Conservation (phyloP, 2,329 filamentous ascomycete genomes). For the Ophiocordyceps sinensis region DNA sequence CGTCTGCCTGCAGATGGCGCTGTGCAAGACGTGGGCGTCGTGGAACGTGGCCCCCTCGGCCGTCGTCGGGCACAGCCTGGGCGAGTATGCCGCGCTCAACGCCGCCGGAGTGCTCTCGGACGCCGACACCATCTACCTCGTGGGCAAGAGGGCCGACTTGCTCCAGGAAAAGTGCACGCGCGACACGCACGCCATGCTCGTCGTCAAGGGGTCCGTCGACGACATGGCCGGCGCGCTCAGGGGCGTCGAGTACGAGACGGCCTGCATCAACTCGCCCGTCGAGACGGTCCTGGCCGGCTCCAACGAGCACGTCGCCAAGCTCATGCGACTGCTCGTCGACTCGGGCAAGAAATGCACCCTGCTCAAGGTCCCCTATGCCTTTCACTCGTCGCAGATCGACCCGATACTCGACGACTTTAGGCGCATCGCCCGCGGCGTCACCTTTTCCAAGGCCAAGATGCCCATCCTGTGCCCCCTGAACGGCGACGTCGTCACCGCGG, state of each 20-base stretch:
- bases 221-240: slow-evolving; percentile 11
- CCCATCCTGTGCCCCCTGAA: background rate
- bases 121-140: slow-evolving; percentile 44
- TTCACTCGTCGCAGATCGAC: slow-evolving; percentile 1
- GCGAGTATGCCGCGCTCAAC: slow-evolving; percentile 47
- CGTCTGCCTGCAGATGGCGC: slow-evolving; percentile 21
- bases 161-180: slow-evolving; percentile 36
- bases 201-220: slow-evolving; percentile 10
- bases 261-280: slow-evolving; percentile 49
- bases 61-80: slow-evolving; percentile 36
- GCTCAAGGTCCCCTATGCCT: slow-evolving; percentile 11
- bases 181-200: slow-evolving; percentile 15
- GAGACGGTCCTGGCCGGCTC: slow-evolving; percentile 28
- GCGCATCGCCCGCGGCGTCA: background rate
- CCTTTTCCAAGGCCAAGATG: slow-evolving; percentile 1
- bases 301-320: background rate
- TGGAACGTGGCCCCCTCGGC: slow-evolving; percentile 25
- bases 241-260: slow-evolving; percentile 9
- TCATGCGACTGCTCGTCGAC: slow-evolving; percentile 12
- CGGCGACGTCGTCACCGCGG: background rate
- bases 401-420: background rate
- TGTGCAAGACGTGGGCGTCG: slow-evolving; percentile 21
- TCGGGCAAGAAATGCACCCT: slow-evolving; percentile 12
- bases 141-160: slow-evolving; percentile 41
- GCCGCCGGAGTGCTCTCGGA: slow-evolving; percentile 44